Conservation (phyloP, 345 rosid species). For the Camelina hispida region DNA sequence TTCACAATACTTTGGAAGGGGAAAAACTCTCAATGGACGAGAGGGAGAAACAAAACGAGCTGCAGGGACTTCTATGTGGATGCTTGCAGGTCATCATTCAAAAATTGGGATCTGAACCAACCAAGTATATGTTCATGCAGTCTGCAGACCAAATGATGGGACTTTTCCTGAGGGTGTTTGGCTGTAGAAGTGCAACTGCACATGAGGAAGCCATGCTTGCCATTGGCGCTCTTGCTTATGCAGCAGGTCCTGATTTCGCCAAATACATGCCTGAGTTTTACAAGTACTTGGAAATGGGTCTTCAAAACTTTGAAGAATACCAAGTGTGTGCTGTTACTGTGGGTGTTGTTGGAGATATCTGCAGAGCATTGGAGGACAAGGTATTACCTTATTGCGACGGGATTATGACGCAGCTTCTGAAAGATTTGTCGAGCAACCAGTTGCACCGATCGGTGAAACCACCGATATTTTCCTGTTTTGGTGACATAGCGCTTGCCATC, state of each 20-base stretch:
- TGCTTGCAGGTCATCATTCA: slow-evolving; percentile 77
- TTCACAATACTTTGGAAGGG: slow-evolving; percentile 71
- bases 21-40: slow-evolving; percentile 63
- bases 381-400: slow-evolving; percentile 73
- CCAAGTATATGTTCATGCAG: slow-evolving; percentile 68
- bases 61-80: slow-evolving; percentile 81
- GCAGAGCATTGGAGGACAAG: slow-evolving; percentile 72
- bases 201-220: slow-evolving; percentile 88
- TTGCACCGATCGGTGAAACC: slow-evolving; percentile 81
- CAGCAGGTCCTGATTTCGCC: slow-evolving; percentile 63
- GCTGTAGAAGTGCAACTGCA: slow-evolving; percentile 76
- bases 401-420: slow-evolving; percentile 80
- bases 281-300: slow-evolving; percentile 77
- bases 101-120: slow-evolving; percentile 68
- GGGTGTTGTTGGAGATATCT: slow-evolving; percentile 75
- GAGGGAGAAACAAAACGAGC: slow-evolving; percentile 66
- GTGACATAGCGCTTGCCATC: slow-evolving; percentile 76
- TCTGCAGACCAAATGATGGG: slow-evolving; percentile 76
- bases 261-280: slow-evolving; percentile 80
- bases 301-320: slow-evolving; percentile 77
- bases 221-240: slow-evolving; percentile 80
- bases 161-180: slow-evolving; percentile 75
- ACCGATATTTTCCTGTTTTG: slow-evolving; percentile 75
- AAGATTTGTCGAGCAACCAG: slow-evolving; percentile 80
- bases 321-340: slow-evolving; percentile 80